A percentile compares a stretch with the other conserved stretches of the same genome.
Evolutionary conservation across 164 flowering plant species (phyloP).

Genomic region (Chimonanthus praecox): DNA sequence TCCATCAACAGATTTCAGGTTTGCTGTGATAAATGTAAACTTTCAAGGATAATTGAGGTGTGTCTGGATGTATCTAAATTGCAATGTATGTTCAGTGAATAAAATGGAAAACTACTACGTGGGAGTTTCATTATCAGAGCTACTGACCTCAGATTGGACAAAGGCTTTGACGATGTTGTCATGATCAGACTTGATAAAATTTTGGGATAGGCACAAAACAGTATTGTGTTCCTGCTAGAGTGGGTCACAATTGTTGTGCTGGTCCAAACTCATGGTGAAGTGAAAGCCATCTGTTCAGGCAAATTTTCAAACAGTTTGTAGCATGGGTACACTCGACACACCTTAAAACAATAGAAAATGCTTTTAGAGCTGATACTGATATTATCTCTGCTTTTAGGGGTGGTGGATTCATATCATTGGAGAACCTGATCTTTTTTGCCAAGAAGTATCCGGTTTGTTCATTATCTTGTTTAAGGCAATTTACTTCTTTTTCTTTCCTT

Average conservation of each 20-base stretch:
- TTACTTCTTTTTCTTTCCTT: no score
- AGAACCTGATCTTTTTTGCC: slow-evolving; percentile 87
- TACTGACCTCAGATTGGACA: neutral
- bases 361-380: no score
- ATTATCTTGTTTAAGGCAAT: neutral
- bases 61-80: neutral
- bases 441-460: slow-evolving; percentile 67
- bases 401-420: slow-evolving; percentile 87
- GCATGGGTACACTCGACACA: neutral
- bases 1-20: slow-evolving; percentile 98
- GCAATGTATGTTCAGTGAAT: neutral
- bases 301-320: no score
- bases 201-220: neutral
- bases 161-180: neutral
- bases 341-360: no score
- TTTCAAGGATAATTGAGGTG: neutral
- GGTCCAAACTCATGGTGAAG: neutral
- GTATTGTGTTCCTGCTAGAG: neutral
- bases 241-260: neutral
- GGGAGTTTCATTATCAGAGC: no score
- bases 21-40: slow-evolving; percentile 1
- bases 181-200: neutral
- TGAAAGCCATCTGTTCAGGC: neutral
- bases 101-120: no score
- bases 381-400: slow-evolving; percentile 47